phyloP scores from a whole-genome alignment of 2,329 filamentous ascomycete species.

The Blastomyces emzantsi region DNA sequence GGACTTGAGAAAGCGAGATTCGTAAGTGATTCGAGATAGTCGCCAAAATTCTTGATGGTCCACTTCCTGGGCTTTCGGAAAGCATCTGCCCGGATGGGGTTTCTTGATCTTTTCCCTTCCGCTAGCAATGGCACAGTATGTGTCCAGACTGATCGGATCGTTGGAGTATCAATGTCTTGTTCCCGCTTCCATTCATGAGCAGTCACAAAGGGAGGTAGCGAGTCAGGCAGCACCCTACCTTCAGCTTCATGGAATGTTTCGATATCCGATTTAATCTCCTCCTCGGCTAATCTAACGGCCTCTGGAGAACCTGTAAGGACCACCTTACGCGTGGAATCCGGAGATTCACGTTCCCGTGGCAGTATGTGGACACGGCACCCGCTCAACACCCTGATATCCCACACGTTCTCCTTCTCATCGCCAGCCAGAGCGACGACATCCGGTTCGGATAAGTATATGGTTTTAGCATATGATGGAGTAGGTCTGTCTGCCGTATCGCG shows the following conservation, averaged over 20 bases:
- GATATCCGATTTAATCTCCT: constrained; percentile 18
- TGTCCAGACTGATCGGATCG: constrained; percentile 27
- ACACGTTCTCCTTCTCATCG: constrained; percentile 31
- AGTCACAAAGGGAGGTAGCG: constrained; percentile 18
- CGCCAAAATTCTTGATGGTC: constrained; percentile 30
- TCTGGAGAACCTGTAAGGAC: constrained; percentile 29
- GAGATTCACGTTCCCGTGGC: constrained; percentile 21
- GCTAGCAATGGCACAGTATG: background rate
- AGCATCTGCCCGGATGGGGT: constrained; percentile 4
- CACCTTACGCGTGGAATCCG: constrained; percentile 27
- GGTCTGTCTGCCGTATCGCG: constrained; percentile 14
- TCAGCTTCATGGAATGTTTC: background rate
- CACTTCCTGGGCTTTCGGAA: constrained; percentile 17
- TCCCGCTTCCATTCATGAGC: background rate
- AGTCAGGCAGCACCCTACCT: background rate
- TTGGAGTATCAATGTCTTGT: constrained; percentile 19
- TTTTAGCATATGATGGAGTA: constrained; percentile 21
- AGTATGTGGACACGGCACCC: constrained; percentile 34
- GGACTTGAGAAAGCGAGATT: constrained; percentile 18
- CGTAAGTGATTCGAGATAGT: constrained; percentile 34
- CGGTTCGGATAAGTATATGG: constrained; percentile 29
- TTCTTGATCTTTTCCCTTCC: background rate
- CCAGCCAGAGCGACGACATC: constrained; percentile 29
- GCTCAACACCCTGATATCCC: constrained; percentile 27
- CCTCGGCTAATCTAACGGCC: constrained; percentile 26